phyloP scores from a whole-genome alignment of 2,329 filamentous ascomycete genomes.

The Colletotrichum tofieldiae region DNA sequence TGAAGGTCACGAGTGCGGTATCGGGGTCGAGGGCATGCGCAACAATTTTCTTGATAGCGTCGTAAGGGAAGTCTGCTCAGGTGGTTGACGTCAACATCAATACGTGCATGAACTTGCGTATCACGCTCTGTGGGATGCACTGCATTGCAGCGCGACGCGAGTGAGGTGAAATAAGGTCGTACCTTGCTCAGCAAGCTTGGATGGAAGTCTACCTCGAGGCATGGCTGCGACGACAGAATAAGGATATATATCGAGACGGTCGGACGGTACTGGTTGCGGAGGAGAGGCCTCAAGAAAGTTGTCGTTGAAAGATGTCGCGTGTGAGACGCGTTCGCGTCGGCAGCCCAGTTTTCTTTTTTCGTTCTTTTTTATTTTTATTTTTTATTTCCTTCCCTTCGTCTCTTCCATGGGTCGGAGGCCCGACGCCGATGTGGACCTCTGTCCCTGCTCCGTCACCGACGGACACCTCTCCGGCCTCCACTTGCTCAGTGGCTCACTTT shows the following conservation, averaged over 20 bases:
- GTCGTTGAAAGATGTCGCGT: constrained; percentile 14
- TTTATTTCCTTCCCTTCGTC: not conserved
- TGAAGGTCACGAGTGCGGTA: constrained; percentile 33
- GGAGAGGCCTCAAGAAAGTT: constrained; percentile 1
- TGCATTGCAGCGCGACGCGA: not conserved
- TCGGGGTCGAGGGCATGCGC: constrained; percentile 25
- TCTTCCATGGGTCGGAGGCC: not conserved
- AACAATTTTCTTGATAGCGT: constrained; percentile 31
- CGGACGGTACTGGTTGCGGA: not conserved
- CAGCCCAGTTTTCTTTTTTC: not conserved
- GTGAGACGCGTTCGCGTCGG: constrained; percentile 31
- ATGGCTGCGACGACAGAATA: constrained; percentile 7
- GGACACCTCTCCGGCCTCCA: not conserved
- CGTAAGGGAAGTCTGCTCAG: constrained; percentile 30
- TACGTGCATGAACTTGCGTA: not conserved
- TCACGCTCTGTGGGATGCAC: not conserved
- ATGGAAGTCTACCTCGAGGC: constrained; percentile 22
- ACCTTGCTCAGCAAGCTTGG: constrained; percentile 33
- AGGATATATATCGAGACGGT: not conserved
- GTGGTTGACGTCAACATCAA: not conserved
- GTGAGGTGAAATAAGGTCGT: not conserved
- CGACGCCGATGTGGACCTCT: not conserved
- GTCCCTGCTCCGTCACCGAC: not conserved
- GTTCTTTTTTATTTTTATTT: not conserved
- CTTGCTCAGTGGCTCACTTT: not conserved